Base-by-base conservation (phyloP, 1,139 yeast species). In the Suhomyces kunorum region DNA sequence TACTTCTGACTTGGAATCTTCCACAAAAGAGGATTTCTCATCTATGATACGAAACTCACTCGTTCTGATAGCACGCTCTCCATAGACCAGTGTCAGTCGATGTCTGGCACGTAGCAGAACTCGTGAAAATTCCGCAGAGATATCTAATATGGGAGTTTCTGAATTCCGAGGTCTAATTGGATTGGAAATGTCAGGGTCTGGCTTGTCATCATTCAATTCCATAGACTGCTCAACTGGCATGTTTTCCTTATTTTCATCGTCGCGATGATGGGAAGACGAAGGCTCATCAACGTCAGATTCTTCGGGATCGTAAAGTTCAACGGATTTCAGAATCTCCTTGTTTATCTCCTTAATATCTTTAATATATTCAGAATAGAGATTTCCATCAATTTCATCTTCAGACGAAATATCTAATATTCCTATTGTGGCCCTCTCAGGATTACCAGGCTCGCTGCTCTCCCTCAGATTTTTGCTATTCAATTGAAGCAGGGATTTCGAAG, bases 341-440 rank as follows among this genome's bases (percentile, higher is more conserved):
- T 51, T 49, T 12, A 55, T 50, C 11, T 45, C 45, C 27, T 49
- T 44, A 34, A 55, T 54, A 36, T 55, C 60, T 16, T 47, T 43
- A 22, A 58, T 49, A 28, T 54, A 55, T 15, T 50, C 52, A 1
- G 56, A 43, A 37, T 51, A 51, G 5, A 43, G 29, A 20, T 30
- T 34, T 5, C 25, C 13, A 16, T 37, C 45, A n/a, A 38, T 32
- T 9, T 40, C 40, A 11, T 40, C 43, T 5, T 34, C 38, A 2
- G 44, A 40, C 3, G 44, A 40, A 23, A 40, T 30, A 18, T 30
- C 20, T 11, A 40, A 25, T 8, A 37, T 29, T 12, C 40, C 31
- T 16, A 26, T 30, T 15, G 5, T 19, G 15, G 26, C 30, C 19
- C 28, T 16, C 28, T 15, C n/a, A 6, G 27, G 40, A 26, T 15